These are phyloP conservation scores for Globisporangium rhizosaccharum DNA, from an alignment of 352 stramenopile species.

Conservation along the genomic window DNA sequence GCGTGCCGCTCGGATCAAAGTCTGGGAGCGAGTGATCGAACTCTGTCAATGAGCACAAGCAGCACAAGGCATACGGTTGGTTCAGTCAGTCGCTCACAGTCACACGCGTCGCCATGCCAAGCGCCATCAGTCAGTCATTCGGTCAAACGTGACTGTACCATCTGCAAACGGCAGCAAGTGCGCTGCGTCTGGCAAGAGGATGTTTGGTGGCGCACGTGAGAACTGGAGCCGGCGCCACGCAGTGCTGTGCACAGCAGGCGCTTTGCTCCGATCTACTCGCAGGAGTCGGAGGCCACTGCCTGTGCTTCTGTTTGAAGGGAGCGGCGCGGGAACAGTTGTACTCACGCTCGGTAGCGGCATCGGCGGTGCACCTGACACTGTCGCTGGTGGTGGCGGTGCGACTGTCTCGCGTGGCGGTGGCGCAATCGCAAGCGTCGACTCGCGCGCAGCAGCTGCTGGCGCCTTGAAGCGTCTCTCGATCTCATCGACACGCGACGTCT, in stretches of 20 bases:
- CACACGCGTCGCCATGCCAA: neutral
- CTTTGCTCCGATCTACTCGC: constrained; percentile 1
- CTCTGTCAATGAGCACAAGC: constrained; percentile 14
- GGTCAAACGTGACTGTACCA: constrained; percentile 1
- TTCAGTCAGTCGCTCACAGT: neutral
- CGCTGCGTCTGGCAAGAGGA: constrained; percentile 11
- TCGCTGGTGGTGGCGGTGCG: neutral
- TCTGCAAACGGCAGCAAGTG: constrained; percentile 11
- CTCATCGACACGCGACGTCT: constrained; percentile 10
- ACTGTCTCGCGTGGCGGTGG: constrained; percentile 1
- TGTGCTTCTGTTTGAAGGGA: neutral
- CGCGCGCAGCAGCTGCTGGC: neutral
- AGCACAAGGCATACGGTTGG: too few relatives aligned
- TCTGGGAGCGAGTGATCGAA: constrained; percentile 30
- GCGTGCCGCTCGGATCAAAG: constrained; percentile 26
- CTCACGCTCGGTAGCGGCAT: too few relatives aligned
- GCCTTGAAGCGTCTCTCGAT: constrained; percentile 8
- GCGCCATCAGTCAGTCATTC: neutral
- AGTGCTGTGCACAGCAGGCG: constrained; percentile 20
- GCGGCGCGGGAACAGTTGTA: too few relatives aligned
- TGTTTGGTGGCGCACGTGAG: constrained; percentile 17
- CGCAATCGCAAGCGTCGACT: neutral
- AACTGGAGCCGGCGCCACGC: constrained; percentile 21
- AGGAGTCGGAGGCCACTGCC: neutral
- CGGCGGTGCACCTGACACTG: neutral